Conservation (phyloP, 768 basidiomycete genomes). For the Pleurotus salmoneostramineus region DNA sequence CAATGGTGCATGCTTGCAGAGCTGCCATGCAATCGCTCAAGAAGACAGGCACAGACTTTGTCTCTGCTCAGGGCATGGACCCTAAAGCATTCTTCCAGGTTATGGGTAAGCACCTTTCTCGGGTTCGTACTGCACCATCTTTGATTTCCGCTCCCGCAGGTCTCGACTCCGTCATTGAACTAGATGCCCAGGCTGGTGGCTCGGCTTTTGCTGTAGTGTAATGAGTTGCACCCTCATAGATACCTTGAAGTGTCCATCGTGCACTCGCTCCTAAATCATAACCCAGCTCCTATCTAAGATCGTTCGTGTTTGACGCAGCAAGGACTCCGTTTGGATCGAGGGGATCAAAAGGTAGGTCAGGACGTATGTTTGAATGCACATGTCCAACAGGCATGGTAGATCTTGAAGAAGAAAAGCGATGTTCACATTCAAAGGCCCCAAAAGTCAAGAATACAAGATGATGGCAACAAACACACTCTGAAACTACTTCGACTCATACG, state of each 20-base stretch:
- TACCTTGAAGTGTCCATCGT: not conserved
- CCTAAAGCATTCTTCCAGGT: conserved; percentile 48
- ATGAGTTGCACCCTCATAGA: conserved; percentile 5
- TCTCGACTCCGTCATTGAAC: conserved; percentile 45
- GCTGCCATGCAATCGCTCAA: conserved; percentile 44
- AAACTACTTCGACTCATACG: not conserved
- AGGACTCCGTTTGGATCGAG: too few species aligned
- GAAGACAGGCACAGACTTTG: conserved; percentile 43
- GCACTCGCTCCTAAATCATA: not conserved
- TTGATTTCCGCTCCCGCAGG: conserved; percentile 24
- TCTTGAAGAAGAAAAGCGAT: not conserved
- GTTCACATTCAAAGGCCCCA: not conserved
- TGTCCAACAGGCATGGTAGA: too few species aligned
- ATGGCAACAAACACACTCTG: not conserved
- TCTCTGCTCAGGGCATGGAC: conserved; percentile 35
- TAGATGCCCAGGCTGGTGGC: conserved; percentile 57
- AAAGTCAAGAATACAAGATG: not conserved
- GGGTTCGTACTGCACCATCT: not conserved
- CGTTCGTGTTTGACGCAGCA: too few species aligned
- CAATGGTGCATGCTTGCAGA: conserved; percentile 43
- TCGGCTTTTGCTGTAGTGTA: conserved; percentile 51
- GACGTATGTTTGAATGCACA: too few species aligned
- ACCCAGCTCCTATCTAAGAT: too few species aligned
- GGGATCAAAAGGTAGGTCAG: too few species aligned
- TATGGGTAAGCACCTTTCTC: conserved; percentile 28